Conservation (phyloP, 306 rosid genomes). For the Vigna reflexopilosa region DNA sequence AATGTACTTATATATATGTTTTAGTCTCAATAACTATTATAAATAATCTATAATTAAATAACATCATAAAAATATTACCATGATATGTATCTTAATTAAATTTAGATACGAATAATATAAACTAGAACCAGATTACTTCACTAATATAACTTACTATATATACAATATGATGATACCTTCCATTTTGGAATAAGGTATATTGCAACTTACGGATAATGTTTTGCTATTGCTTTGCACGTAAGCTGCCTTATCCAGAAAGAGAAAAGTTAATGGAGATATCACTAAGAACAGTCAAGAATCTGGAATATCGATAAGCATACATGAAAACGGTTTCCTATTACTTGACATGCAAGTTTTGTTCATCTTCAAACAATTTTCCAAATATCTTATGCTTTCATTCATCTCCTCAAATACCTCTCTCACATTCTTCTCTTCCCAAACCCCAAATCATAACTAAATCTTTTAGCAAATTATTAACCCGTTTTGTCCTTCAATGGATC, state of each 20-base stretch:
- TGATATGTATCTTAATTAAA: no score
- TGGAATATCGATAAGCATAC: constrained; percentile 51
- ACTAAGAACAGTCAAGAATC: constrained; percentile 51
- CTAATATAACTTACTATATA: no score
- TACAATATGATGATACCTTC: constrained; percentile 15
- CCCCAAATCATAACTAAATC: constrained; percentile 12
- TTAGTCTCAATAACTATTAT: no score
- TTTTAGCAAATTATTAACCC: not conserved
- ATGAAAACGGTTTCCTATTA: constrained; percentile 51
- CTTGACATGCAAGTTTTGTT: constrained; percentile 60
- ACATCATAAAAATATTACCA: no score
- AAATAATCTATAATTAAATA: no score
- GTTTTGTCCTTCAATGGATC: constrained; percentile 45
- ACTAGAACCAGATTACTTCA: no score
- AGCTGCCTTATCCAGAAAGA: constrained; percentile 39
- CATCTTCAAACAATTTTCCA: constrained; percentile 48
- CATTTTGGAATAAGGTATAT: constrained; percentile 46
- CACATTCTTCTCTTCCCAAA: constrained; percentile 19
- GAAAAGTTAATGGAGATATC: constrained; percentile 8
- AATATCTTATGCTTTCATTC: constrained; percentile 2
- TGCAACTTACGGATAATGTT: constrained; percentile 45
- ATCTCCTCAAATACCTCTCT: constrained; percentile 44
- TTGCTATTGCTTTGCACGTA: constrained; percentile 45
- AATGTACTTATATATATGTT: no score
- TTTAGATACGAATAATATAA: no score